Evolutionary conservation across 2,329 filamentous ascomycete genomes (phyloP).

Genomic region (Colletotrichum sp.): DNA sequence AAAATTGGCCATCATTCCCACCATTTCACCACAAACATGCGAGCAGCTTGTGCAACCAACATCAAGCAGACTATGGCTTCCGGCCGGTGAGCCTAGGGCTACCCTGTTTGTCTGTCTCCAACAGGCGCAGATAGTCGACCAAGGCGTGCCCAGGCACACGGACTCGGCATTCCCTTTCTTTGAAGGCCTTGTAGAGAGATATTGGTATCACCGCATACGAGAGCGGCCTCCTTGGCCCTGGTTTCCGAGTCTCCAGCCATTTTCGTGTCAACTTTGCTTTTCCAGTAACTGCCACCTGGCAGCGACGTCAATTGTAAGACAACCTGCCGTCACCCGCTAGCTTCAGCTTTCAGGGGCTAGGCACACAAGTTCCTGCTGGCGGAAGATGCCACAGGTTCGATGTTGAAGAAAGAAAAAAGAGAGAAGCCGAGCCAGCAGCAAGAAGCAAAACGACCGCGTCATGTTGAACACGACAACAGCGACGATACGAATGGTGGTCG

Average conservation of each 20-base stretch:
- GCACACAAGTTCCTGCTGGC: neutral
- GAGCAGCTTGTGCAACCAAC: neutral
- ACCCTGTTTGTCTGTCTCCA: neutral
- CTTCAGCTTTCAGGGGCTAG: neutral
- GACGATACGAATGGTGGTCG: neutral
- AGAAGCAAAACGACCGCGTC: slow-evolving; percentile 2
- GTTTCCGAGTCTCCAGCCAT: neutral
- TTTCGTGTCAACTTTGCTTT: neutral
- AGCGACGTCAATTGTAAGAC: neutral
- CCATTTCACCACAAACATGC: neutral
- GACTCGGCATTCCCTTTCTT: neutral
- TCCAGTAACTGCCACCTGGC: neutral
- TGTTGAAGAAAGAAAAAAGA: neutral
- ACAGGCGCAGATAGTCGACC: neutral
- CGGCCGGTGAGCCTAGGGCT: neutral
- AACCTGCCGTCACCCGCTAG: neutral
- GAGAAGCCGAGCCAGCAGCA: neutral
- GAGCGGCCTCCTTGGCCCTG: neutral
- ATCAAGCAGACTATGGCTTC: neutral
- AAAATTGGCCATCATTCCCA: neutral
- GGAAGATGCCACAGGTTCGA: neutral
- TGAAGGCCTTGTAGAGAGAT: neutral
- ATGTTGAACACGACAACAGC: neutral
- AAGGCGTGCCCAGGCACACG: neutral
- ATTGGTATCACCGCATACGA: neutral